phyloP scores from a whole-genome alignment of 768 basidiomycete genomes.

The Boletus pseudopeckii region DNA sequence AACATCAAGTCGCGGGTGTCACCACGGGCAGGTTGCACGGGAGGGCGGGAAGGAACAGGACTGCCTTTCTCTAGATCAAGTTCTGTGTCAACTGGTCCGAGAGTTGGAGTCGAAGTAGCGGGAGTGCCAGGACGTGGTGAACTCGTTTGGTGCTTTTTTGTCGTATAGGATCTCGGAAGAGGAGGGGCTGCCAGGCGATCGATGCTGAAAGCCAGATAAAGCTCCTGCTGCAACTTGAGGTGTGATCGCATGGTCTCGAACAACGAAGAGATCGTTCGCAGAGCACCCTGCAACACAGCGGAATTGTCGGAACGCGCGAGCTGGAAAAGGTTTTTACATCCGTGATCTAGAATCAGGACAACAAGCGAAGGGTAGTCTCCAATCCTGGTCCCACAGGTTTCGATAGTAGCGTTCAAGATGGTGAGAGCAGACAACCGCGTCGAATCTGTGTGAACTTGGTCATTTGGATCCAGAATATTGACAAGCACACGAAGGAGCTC shows the following conservation, averaged over 20 bases:
- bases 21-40: conserved; percentile 74
- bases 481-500: conserved; percentile 93
- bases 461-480: conserved; percentile 91
- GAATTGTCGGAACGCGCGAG: conserved; percentile 89
- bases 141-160: conserved; percentile 34
- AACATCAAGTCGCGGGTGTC: conserved; percentile 88
- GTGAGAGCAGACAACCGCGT: conserved; percentile 86
- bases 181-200: conserved; percentile 76
- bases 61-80: conserved; percentile 47
- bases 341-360: conserved; percentile 77
- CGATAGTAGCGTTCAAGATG: conserved; percentile 84
- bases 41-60: conserved; percentile 50
- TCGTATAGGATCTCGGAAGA: conserved; percentile 24
- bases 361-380: conserved; percentile 75
- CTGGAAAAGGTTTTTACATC: conserved; percentile 97
- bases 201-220: conserved; percentile 91
- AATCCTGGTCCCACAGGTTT: conserved; percentile 75
- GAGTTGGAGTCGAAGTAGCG: conserved; percentile 39
- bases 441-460: conserved; percentile 94
- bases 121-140: conserved; percentile 58
- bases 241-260: conserved; percentile 83
- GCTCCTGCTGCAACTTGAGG: conserved; percentile 91
- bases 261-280: conserved; percentile 85
- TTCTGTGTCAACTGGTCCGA: conserved; percentile 37
- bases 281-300: conserved; percentile 69